A percentile compares a stretch with the other conserved stretches of the same genome.
Evolutionary conservation across 768 basidiomycete species (phyloP).

Genomic region (Crucibulum laeve): DNA sequence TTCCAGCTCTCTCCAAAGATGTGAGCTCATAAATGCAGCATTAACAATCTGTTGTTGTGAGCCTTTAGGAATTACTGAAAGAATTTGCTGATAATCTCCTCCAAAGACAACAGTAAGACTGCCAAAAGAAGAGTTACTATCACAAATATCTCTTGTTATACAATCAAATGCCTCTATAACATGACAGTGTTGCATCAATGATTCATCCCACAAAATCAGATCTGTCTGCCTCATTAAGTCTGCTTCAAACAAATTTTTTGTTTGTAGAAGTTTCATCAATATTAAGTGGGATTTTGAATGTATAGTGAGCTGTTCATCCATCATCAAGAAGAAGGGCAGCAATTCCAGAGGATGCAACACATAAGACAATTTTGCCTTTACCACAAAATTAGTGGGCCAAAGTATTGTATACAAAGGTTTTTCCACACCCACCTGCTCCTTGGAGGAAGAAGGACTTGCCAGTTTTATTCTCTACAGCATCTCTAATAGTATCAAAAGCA

Average conservation of each 20-base stretch:
- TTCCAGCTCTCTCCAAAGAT: conserved; percentile 28
- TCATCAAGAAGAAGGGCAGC: conserved; percentile 38
- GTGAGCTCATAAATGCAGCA: conserved; percentile 26
- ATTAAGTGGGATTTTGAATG: conserved; percentile 42
- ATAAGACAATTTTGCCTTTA: conserved; percentile 30
- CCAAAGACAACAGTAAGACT: conserved; percentile 38
- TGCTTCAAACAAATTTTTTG: not conserved
- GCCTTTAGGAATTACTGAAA: conserved; percentile 36
- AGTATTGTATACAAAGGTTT: conserved; percentile 40
- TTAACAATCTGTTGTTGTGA: conserved; percentile 29
- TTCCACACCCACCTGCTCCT: conserved; percentile 41
- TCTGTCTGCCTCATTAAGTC: not conserved
- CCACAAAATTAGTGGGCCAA: conserved; percentile 18
- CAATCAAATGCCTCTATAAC: conserved; percentile 31
- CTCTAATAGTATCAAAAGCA: conserved; percentile 24
- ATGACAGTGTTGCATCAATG: conserved; percentile 29
- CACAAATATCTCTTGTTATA: conserved; percentile 24
- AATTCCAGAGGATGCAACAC: conserved; percentile 47
- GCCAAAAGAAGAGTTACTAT: conserved; percentile 27
- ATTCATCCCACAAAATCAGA: conserved; percentile 6
- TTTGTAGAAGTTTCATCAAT: conserved; percentile 15
- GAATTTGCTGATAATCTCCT: conserved; percentile 42
- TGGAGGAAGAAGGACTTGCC: conserved; percentile 32
- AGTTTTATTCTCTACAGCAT: conserved; percentile 14
- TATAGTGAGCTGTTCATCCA: conserved; percentile 43